Evolutionary conservation across 495 filamentous ascomycete genomes (phyloP), one percentile per base, ranked within the genome.

Genomic region (Talaromyces ruber): DNA sequence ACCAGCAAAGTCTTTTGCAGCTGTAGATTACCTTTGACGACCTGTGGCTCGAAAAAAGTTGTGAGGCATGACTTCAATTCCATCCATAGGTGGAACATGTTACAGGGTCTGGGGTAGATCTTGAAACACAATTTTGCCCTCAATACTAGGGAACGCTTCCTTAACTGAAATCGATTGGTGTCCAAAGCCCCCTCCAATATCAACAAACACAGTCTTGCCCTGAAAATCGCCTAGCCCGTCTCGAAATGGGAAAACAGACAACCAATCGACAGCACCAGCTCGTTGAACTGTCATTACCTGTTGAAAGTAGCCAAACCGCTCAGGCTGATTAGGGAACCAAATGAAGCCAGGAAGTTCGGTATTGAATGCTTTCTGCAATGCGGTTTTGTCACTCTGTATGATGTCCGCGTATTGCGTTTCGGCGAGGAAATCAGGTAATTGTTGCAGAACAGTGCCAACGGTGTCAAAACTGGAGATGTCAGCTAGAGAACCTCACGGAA

Each of bases 151-250:
- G 30, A 71, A 77, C 4, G 11, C 30, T 45, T 68, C 75, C 45
- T 75, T 68, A 37, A 86, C 75, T 6, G 67, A 68, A 30, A 72
- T 67, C 51, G 72, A 73, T 50, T 84, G 80, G 25, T 85, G 79
- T 12, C 83, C 83, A 30, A 77, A 69, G 2, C 78, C 72, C 39
- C 84, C 80, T 7, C 82, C 82, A 1, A 86, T 68, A 60, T 86
- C 79, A 16, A 86, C 79, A 34, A 82, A 61, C 0, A 37, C 32
- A 26, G 62, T 50, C 9, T 69, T 64, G 0, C 59, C 58, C 29
- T 50, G 29, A 22, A 64, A 50, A 21, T 54, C 18, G 7, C 59
- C 14, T 8, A 47, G 25, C 8, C 43, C 47, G 28, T 64, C 55
- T 29, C 32, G 62, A 34, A 68, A 56, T 6, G 64, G 59, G 57